A percentile compares a stretch with the other conserved stretches of the same genome.
These are phyloP conservation scores for Trichosporon sp. DNA, from an alignment of 1,284 basidiomycete genomes.

Conservation along the genomic window DNA sequence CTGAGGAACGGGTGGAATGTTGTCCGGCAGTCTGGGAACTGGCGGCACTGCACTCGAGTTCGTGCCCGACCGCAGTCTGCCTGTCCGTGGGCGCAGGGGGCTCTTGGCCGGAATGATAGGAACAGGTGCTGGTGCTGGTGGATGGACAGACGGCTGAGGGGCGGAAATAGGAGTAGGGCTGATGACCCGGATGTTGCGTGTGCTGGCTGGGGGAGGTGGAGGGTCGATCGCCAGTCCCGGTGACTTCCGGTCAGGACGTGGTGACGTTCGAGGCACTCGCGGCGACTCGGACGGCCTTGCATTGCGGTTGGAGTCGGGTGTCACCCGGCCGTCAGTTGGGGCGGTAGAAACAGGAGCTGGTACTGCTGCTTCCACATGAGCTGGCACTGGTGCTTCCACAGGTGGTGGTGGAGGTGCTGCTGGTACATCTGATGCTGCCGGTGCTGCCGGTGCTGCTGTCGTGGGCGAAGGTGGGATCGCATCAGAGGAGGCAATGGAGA, in stretches of 20 bases:
- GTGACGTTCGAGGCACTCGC: conserved; percentile 2
- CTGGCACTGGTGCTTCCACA: neutral
- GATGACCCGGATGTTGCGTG: conserved; percentile 1
- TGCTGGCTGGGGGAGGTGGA: conserved; percentile 16
- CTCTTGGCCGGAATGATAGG: conserved; percentile 43
- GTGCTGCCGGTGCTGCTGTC: neutral
- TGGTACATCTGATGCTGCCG: neutral
- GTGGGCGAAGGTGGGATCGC: neutral
- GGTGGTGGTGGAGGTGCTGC: neutral
- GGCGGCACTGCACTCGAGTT: neutral
- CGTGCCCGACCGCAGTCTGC: neutral
- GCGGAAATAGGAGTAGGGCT: neutral
- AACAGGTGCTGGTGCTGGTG: conserved; percentile 24
- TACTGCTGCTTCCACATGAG: too few species aligned
- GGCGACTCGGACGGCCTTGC: neutral
- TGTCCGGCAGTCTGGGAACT: neutral
- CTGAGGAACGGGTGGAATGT: neutral
- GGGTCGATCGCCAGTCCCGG: conserved; percentile 28
- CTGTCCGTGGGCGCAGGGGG: conserved; percentile 27
- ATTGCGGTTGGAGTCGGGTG: neutral
- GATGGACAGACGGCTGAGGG: neutral
- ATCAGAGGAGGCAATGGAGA: too few species aligned
- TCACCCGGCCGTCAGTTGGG: neutral
- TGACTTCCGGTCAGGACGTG: conserved; percentile 19
- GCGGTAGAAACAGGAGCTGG: neutral